Base-by-base conservation (phyloP, 495 filamentous ascomycete species). In the Talaromyces thailandensis region DNA sequence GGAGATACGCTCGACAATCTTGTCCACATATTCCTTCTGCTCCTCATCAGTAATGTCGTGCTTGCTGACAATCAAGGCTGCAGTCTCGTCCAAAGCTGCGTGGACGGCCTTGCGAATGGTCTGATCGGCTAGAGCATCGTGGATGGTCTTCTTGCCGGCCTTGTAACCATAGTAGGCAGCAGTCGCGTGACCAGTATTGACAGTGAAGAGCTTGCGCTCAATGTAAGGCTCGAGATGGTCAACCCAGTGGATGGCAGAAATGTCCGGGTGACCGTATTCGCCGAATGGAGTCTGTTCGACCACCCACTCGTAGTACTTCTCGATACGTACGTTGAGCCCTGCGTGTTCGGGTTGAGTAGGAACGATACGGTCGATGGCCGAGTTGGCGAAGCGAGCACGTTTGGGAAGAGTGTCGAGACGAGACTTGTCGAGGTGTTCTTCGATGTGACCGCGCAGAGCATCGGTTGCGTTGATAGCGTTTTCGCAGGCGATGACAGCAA, bases 291-390 rank as follows among this genome's bases (percentile, higher is more conserved):
- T 86, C 69, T 82, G 73, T 68, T 98, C 94, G 52, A 97, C 92
- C 9, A 92, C 94, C 94, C 94, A 98, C 75, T 98, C 94, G 80
- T 88, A 96, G 84, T 96, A 98, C 75, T 90, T 91, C 82, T 98
- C 94, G 63, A 98, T 92, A 67, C 87, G 91, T 64, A 98, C 94
- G 68, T 97, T 88, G 43, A 97, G 80, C 43, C 91, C 92, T 21
- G 84, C 78, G 71, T 89, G 80, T 28, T 87, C 81, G 64, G 88
- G 84, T 78, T 96, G 92, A 48, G 86, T 86, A 7, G 95, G 94
- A 9, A 97, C 94, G 69, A 98, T 98, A 29, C 94, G 91, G 78
- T 98, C 94, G 70, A 98, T 96, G 64, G 94, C 93, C 56, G 91
- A 96, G 81, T 98, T 98, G 74, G 93, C 93, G 70, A 93, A 97